Evolutionary conservation across 2,329 filamentous ascomycete genomes (phyloP).

Genomic region (Didymella keratinophila): DNA sequence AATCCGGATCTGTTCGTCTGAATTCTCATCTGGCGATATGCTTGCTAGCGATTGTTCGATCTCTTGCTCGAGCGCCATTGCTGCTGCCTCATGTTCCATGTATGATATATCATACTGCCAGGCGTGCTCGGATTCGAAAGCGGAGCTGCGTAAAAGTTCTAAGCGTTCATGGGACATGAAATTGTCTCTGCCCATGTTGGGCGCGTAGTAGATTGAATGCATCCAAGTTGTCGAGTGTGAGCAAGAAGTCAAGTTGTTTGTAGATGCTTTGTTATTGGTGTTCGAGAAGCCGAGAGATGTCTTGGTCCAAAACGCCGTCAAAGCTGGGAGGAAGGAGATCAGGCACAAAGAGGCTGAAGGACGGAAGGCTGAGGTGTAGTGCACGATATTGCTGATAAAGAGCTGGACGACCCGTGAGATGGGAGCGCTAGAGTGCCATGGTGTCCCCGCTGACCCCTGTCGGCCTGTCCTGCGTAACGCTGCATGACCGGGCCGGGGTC

Average conservation of each 20-base stretch:
- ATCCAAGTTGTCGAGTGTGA: background rate
- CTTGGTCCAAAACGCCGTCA: background rate
- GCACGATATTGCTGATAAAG: slow-evolving; percentile 30
- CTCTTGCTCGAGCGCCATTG: slow-evolving; percentile 44
- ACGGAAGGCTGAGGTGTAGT: slow-evolving; percentile 15
- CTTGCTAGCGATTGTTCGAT: slow-evolving; percentile 43
- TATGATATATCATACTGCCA: slow-evolving; percentile 50
- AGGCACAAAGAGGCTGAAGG: slow-evolving; percentile 5
- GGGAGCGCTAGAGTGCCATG: slow-evolving; percentile 24
- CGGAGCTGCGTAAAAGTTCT: slow-evolving; percentile 47
- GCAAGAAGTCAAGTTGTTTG: background rate
- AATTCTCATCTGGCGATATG: slow-evolving; percentile 49
- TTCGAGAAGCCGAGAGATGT: background rate
- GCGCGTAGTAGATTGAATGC: slow-evolving; percentile 20
- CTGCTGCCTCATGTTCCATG: slow-evolving; percentile 47
- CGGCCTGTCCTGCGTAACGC: slow-evolving; percentile 33
- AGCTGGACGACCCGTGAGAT: slow-evolving; percentile 21
- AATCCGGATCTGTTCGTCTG: slow-evolving; percentile 46
- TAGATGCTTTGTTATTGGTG: background rate
- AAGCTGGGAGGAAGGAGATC: background rate
- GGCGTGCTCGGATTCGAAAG: slow-evolving; percentile 49
- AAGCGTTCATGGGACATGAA: slow-evolving; percentile 42
- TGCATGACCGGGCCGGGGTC: slow-evolving; percentile 26
- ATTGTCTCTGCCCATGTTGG: slow-evolving; percentile 38
- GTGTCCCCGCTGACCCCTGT: slow-evolving; percentile 30